Conservation (phyloP, 2,329 filamentous ascomycete species). For the Diaporthe sp. region DNA sequence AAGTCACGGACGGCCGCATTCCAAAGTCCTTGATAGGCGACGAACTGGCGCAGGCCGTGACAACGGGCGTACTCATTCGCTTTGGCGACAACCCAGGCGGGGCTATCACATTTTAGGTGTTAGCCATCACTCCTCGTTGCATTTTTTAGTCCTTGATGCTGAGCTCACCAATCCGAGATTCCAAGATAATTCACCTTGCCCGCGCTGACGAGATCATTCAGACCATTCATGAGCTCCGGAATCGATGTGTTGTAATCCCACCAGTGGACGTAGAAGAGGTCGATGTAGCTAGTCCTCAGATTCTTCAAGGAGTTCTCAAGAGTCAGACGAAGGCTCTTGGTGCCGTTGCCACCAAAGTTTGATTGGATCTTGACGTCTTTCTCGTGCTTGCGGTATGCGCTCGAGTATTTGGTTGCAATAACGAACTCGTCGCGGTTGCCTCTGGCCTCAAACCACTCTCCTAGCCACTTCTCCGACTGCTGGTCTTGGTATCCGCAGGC, state of each 20-base stretch:
- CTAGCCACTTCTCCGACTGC: slow-evolving; percentile 76
- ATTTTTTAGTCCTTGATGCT: too few species aligned
- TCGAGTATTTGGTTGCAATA: slow-evolving; percentile 77
- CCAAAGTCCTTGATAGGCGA: slow-evolving; percentile 58
- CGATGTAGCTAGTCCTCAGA: slow-evolving; percentile 60
- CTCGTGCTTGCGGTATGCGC: slow-evolving; percentile 53
- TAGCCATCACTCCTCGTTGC: too few species aligned
- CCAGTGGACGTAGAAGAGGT: slow-evolving; percentile 61
- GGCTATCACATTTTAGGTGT: slow-evolving; percentile 36
- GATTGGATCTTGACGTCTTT: slow-evolving; percentile 52
- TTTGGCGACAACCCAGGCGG: slow-evolving; percentile 56
- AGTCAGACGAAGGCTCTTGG: slow-evolving; percentile 71
- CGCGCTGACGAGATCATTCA: slow-evolving; percentile 57
- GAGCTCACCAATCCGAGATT: slow-evolving; percentile 50
- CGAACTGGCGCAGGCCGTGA: slow-evolving; percentile 54
- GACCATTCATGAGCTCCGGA: slow-evolving; percentile 58
- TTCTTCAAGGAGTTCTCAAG: slow-evolving; percentile 62
- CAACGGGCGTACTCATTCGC: slow-evolving; percentile 56
- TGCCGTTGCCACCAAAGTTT: slow-evolving; percentile 71
- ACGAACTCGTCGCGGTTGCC: slow-evolving; percentile 76
- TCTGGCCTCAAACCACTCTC: slow-evolving; percentile 77
- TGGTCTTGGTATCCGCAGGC: slow-evolving; percentile 76
- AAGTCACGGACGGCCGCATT: slow-evolving; percentile 56
- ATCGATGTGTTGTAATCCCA: slow-evolving; percentile 60
- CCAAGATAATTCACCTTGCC: slow-evolving; percentile 60